Base-by-base conservation (phyloP, 2,329 filamentous ascomycete genomes). In the Coniochaeta sp. region DNA sequence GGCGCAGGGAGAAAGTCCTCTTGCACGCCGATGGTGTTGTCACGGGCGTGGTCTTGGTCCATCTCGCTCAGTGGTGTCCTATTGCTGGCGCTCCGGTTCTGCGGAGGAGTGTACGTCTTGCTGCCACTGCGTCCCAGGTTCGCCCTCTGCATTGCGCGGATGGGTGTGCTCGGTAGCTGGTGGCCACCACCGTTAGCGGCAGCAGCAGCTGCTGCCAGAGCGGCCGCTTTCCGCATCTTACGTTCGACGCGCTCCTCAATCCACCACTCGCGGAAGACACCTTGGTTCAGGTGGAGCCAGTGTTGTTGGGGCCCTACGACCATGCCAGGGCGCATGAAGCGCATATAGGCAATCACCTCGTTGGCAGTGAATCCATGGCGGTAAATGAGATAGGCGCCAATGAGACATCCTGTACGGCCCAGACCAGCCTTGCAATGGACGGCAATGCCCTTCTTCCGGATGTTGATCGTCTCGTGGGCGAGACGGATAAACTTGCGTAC, bases 311-410 rank as follows among this genome's bases (percentile, higher is more conserved):
- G 94, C 1, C 94, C 94, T 50, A 99, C 94, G 6, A 99, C 94
- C 94, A 99, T 99, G 50, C 94, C 94, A 0, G 94, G 94, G 53
- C 92, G 82, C 92, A 97, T 97, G 73, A 99, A 99, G 55, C 92
- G 86, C 92, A 99, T 97, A 70, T 91, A 99, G 3, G 91, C 88
- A 66, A 97, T 97, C 62, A 96, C 83, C 71, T 96, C 92, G 65
- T 97, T 96, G 58, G 94, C 94, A 6, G 92, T 97, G 70, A 97
- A 99, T 52, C 90, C 94, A 68, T 97, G 87, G 58, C 91, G 84
- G 75, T 99, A 99, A 65, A 99, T 97, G 55, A 99, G 79, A 65
- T 99, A 99, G 28, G 94, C 94, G 53, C 94, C 94, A 63, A 99
- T 99, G 57, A 99, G 75, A 67, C 94, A 99, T 13, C 94, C 94